Percentiles rank a stretch among this genome's conserved stretches.
Evolutionary conservation across 225 moss, liverwort and hornwort species (phyloP).

Genomic region (Thuidium tamariscinum): DNA sequence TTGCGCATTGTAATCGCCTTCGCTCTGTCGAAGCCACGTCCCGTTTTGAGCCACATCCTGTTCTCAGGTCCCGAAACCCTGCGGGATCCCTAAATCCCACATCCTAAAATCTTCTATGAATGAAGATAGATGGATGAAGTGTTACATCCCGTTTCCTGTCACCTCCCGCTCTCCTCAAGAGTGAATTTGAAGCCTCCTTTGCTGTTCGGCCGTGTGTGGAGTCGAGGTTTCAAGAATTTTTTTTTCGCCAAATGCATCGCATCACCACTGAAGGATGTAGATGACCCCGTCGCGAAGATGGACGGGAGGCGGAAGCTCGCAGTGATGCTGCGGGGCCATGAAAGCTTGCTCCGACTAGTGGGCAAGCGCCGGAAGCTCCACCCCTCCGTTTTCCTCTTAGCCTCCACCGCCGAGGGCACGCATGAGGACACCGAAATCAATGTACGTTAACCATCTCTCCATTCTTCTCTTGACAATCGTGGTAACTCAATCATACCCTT

Average conservation of each 20-base stretch:
- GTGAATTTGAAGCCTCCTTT: neutral
- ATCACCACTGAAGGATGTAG: neutral
- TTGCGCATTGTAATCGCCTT: neutral
- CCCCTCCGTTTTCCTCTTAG: constrained; percentile 14
- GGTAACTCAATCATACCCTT: neutral
- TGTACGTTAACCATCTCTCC: neutral
- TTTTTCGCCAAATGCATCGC: neutral
- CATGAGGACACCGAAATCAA: neutral
- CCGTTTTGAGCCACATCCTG: neutral
- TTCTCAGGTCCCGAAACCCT: neutral
- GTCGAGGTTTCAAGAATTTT: neutral
- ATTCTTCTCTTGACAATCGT: neutral
- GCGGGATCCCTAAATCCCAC: neutral
- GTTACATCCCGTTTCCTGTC: neutral
- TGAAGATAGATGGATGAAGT: neutral
- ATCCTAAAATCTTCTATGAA: neutral
- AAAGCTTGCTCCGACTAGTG: constrained; percentile 67
- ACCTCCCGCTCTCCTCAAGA: neutral
- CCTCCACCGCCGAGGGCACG: neutral
- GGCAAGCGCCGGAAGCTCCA: constrained; percentile 88
- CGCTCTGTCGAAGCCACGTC: neutral
- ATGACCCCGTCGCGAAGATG: neutral
- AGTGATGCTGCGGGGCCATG: constrained; percentile 63
- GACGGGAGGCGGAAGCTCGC: constrained; percentile 24
- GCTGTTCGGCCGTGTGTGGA: no score